These are phyloP conservation scores for Waltiozyma sp. DNA, from an alignment of 1,139 yeast genomes.

Conservation along the genomic window DNA sequence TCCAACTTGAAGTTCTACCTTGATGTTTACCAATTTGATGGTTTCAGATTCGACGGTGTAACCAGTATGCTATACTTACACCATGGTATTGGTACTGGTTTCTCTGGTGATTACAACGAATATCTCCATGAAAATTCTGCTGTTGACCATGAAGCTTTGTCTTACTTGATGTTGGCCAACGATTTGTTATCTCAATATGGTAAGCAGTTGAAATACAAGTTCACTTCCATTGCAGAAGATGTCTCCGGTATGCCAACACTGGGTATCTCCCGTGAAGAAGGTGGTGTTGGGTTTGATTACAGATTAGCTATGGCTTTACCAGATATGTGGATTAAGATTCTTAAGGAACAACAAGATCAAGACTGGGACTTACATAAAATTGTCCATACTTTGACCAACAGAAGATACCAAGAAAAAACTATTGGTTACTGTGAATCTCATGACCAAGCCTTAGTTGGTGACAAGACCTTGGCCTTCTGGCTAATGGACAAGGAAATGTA, in stretches of 20 bases:
- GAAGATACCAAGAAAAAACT: constrained; percentile 83
- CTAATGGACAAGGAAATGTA: constrained; percentile 98
- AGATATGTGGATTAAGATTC: constrained; percentile 95
- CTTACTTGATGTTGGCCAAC: constrained; percentile 83
- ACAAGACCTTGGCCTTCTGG: constrained; percentile 95
- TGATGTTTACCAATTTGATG: constrained; percentile 82
- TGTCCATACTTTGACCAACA: constrained; percentile 72
- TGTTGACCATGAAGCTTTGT: constrained; percentile 81
- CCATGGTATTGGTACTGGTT: constrained; percentile 82
- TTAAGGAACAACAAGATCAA: constrained; percentile 77
- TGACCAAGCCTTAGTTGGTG: constrained; percentile 96
- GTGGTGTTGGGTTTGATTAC: constrained; percentile 92
- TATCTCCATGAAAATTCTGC: constrained; percentile 66
- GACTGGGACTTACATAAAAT: constrained; percentile 86
- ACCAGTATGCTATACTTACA: constrained; percentile 87
- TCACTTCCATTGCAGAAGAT: constrained; percentile 88
- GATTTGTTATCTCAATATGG: constrained; percentile 50
- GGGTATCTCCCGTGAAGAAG: constrained; percentile 59
- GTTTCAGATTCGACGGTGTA: constrained; percentile 94
- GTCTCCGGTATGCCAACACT: constrained; percentile 96
- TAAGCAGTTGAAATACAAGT: constrained; percentile 31
- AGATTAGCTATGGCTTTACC: constrained; percentile 96
- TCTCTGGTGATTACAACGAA: constrained; percentile 89
- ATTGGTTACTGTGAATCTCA: constrained; percentile 93
- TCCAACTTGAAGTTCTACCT: constrained; percentile 81